These are phyloP conservation scores for Pyrenochaeta sp. DNA, from an alignment of 2,329 filamentous ascomycete genomes.

Conservation along the genomic window DNA sequence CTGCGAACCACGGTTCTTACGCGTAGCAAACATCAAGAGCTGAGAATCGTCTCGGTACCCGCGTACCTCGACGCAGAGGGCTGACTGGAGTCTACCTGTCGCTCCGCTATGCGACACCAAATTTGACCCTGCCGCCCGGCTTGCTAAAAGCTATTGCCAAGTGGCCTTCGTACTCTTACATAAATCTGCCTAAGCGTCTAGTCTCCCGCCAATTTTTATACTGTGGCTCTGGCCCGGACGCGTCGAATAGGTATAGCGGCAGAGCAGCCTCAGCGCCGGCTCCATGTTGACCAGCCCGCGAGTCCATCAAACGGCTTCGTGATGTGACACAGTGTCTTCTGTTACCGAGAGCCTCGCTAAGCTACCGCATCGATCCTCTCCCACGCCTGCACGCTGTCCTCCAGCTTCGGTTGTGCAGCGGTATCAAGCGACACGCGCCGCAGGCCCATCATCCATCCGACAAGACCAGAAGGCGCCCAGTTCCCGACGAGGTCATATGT, in stretches of 20 bases:
- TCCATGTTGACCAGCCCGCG: conserved; percentile 7
- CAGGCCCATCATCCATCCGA: conserved; percentile 95
- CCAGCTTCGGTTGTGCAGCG: conserved; percentile 47
- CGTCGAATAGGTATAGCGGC: background rate
- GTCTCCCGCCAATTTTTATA: conserved; percentile 3
- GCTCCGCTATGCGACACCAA: conserved; percentile 12
- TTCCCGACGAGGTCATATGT: conserved; percentile 86
- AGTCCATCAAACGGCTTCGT: background rate
- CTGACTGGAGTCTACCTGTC: conserved; percentile 16
- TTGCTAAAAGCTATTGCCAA: conserved; percentile 12
- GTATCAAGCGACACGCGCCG: conserved; percentile 59
- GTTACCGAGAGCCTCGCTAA: conserved; percentile 7
- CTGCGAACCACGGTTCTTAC: conserved; percentile 40
- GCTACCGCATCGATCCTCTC: conserved; percentile 52
- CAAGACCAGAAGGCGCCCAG: conserved; percentile 77
- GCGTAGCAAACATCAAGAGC: conserved; percentile 15
- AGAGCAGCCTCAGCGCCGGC: background rate
- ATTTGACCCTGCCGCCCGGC: conserved; percentile 7
- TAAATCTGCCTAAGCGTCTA: conserved; percentile 17
- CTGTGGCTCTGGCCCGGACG: background rate
- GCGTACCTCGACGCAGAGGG: conserved; percentile 9
- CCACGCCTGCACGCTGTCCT: conserved; percentile 57
- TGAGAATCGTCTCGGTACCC: conserved; percentile 17
- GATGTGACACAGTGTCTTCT: background rate
- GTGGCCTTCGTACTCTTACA: conserved; percentile 26